A percentile compares a stretch with the other conserved stretches of the same genome.
phyloP scores from a whole-genome alignment of 2,329 filamentous ascomycete species.

The Xenoacremonium recifei region DNA sequence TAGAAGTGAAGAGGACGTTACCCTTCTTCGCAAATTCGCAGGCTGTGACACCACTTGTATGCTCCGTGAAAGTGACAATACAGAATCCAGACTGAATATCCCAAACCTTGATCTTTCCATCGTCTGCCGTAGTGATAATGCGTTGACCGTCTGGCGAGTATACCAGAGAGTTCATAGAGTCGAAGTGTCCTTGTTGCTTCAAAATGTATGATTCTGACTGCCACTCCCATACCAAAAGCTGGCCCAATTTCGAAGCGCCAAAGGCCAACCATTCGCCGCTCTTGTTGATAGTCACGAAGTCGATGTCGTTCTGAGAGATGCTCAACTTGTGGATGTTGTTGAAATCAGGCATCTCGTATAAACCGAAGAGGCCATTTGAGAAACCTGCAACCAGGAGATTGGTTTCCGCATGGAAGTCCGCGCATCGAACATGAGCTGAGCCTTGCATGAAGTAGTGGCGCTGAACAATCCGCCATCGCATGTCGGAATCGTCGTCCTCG shows the following conservation, averaged over 20 bases:
- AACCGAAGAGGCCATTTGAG: constrained; percentile 87
- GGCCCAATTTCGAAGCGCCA: constrained; percentile 90
- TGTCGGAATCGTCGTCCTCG: constrained; percentile 60
- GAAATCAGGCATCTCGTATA: constrained; percentile 96
- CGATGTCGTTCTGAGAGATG: constrained; percentile 95
- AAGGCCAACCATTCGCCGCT: constrained; percentile 97
- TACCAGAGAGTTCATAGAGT: constrained; percentile 88
- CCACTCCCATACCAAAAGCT: constrained; percentile 99
- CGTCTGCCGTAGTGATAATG: constrained; percentile 90
- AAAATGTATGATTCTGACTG: constrained; percentile 98
- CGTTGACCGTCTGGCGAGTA: constrained; percentile 94
- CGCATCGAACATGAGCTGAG: constrained; percentile 81
- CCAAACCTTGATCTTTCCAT: constrained; percentile 99
- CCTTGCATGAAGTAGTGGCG: constrained; percentile 93
- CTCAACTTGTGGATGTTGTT: constrained; percentile 90
- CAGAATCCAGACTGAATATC: constrained; percentile 96
- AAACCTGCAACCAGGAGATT: constrained; percentile 97
- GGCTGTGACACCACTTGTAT: constrained; percentile 88
- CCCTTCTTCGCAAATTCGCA: constrained; percentile 95
- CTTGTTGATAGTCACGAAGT: constrained; percentile 91
- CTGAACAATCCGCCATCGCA: constrained; percentile 88
- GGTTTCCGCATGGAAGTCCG: constrained; percentile 81
- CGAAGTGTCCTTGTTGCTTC: constrained; percentile 96
- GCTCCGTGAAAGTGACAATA: constrained; percentile 96
- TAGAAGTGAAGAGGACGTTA: constrained; percentile 93